Evolutionary conservation across 2,329 filamentous ascomycete genomes (phyloP).

Genomic region (Aspergillus japonicus): DNA sequence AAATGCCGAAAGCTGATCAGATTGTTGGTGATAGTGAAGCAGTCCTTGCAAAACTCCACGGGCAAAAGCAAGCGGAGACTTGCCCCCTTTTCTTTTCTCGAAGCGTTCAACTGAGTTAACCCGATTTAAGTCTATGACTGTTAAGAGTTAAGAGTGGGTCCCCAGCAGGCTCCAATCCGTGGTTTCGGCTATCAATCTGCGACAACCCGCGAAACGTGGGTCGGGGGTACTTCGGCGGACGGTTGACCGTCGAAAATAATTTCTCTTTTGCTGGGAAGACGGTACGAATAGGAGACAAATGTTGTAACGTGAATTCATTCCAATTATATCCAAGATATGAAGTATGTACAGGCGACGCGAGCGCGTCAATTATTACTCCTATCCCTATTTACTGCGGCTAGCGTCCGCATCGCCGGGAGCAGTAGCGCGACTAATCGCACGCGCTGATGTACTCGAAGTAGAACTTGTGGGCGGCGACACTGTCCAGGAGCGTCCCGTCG

Average conservation of each 20-base stretch:
- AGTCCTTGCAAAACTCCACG: too few relatives aligned
- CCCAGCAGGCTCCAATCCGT: neutral
- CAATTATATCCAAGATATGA: neutral
- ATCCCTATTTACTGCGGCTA: neutral
- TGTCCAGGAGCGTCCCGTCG: slow-evolving; percentile 20
- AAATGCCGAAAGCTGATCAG: too few relatives aligned
- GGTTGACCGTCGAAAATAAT: too few relatives aligned
- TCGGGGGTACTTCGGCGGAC: neutral
- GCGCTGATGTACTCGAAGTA: slow-evolving; percentile 19
- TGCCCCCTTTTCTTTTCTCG: neutral
- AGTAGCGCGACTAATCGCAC: neutral
- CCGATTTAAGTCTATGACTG: neutral
- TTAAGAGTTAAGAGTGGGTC: neutral
- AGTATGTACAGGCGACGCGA: neutral
- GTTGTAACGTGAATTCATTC: neutral
- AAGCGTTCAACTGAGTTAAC: neutral
- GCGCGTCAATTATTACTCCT: neutral
- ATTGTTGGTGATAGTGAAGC: too few relatives aligned
- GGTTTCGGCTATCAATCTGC: neutral
- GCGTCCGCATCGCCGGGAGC: too few relatives aligned
- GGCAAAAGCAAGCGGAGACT: too few relatives aligned
- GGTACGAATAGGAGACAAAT: neutral
- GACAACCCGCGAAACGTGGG: neutral
- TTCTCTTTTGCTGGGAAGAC: too few relatives aligned
- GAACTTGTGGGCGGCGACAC: slow-evolving; percentile 29